Evolutionary conservation across 2,329 filamentous ascomycete genomes (phyloP).

Genomic region (Exophiala calicioides): DNA sequence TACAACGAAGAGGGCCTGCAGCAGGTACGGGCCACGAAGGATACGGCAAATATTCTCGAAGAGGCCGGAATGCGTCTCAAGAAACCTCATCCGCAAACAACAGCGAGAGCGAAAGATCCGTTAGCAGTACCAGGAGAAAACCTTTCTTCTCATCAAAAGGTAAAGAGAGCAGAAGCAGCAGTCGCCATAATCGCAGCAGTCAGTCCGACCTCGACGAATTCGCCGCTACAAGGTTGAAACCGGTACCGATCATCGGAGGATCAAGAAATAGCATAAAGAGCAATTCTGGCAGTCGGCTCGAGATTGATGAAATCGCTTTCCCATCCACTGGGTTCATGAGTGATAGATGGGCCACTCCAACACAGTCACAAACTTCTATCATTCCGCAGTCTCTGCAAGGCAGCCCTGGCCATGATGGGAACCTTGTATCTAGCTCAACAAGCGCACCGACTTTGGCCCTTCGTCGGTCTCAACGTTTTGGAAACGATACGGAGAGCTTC

Average conservation of each 20-base stretch:
- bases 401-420: slow-evolving; percentile 12
- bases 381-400: slow-evolving; percentile 37
- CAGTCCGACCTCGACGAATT: slow-evolving; percentile 52
- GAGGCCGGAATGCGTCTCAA: slow-evolving; percentile 47
- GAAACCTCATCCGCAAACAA: slow-evolving; percentile 37
- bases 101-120: slow-evolving; percentile 41
- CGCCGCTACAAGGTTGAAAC: slow-evolving; percentile 48
- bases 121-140: slow-evolving; percentile 41
- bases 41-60: slow-evolving; percentile 50
- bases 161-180: slow-evolving; percentile 45
- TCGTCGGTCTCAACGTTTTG: slow-evolving; percentile 29
- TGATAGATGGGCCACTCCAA: slow-evolving; percentile 26
- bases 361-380: slow-evolving; percentile 32
- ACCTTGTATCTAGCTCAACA: not conserved
- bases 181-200: slow-evolving; percentile 30
- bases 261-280: slow-evolving; percentile 34
- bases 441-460: slow-evolving; percentile 23
- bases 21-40: slow-evolving; percentile 92
- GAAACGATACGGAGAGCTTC: slow-evolving; percentile 20
- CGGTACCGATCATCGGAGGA: slow-evolving; percentile 52
- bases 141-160: slow-evolving; percentile 40
- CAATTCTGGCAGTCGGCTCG: slow-evolving; percentile 42
- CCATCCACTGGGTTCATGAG: slow-evolving; percentile 36
- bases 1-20: slow-evolving; percentile 76
- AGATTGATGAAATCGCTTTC: slow-evolving; percentile 40